Conservation (phyloP, 257 asterid species). For the Rubia yunnanensis region DNA sequence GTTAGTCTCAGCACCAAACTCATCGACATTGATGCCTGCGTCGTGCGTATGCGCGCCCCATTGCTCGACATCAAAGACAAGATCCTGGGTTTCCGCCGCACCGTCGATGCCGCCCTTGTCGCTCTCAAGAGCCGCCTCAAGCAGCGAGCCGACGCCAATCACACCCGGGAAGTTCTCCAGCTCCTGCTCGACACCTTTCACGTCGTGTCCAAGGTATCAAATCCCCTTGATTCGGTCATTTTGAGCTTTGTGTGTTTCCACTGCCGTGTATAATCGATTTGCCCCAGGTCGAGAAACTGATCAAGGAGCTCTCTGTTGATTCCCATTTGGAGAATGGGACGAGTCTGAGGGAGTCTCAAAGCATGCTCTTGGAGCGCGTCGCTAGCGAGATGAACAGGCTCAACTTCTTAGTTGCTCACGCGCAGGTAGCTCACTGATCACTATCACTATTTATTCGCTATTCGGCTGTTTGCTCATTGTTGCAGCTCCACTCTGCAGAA, state of each 20-base stretch:
- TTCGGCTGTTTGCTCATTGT: neutral
- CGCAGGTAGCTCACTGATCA: slow-evolving; percentile 40
- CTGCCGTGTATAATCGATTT: no score
- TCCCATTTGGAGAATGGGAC: slow-evolving; percentile 53
- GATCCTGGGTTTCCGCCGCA: slow-evolving; percentile 55
- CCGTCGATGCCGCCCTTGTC: slow-evolving; percentile 59
- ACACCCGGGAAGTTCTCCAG: slow-evolving; percentile 80
- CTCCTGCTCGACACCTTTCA: slow-evolving; percentile 88
- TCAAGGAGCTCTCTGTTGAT: slow-evolving; percentile 33
- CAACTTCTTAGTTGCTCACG: slow-evolving; percentile 75
- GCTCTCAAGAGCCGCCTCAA: slow-evolving; percentile 70
- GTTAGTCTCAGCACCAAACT: slow-evolving; percentile 93
- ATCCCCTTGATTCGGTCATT: no score
- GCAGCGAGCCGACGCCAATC: slow-evolving; percentile 82
- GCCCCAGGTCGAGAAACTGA: slow-evolving; percentile 25
- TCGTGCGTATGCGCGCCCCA: slow-evolving; percentile 98
- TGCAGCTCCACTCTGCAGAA: slow-evolving; percentile 57
- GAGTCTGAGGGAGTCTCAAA: slow-evolving; percentile 81
- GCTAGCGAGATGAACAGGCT: slow-evolving; percentile 97
- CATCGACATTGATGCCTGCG: slow-evolving; percentile 76
- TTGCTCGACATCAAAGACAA: slow-evolving; percentile 79
- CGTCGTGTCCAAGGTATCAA: slow-evolving; percentile 88
- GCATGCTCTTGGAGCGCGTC: slow-evolving; percentile 93
- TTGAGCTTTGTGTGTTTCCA: no score
- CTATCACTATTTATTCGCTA: neutral